phyloP scores from a whole-genome alignment of 2,329 filamentous ascomycete species.

The Paramyrothecium sp. region DNA sequence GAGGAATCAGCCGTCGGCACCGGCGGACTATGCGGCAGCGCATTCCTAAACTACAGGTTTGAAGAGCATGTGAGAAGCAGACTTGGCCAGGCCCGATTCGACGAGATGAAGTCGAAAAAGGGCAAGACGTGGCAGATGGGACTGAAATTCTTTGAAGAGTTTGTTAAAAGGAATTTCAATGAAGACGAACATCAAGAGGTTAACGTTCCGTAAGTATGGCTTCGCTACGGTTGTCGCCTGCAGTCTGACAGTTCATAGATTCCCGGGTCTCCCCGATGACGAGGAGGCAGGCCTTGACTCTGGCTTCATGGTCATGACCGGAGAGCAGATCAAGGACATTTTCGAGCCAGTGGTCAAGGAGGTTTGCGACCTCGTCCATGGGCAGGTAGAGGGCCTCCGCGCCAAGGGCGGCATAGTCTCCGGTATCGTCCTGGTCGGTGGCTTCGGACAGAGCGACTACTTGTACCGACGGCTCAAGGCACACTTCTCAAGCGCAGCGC shows the following conservation, averaged over 20 bases:
- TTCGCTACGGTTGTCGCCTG: background rate
- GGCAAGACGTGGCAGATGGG: constrained; percentile 79
- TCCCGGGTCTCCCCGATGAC: constrained; percentile 74
- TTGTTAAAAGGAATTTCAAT: constrained; percentile 81
- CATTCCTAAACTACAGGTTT: constrained; percentile 78
- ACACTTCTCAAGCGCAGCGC: constrained; percentile 61
- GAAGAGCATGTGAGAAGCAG: constrained; percentile 71
- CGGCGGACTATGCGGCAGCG: constrained; percentile 74
- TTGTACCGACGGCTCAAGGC: constrained; percentile 69
- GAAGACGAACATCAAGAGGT: constrained; percentile 75
- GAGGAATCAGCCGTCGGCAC: constrained; percentile 80
- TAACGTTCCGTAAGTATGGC: constrained; percentile 62
- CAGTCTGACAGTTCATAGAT: constrained; percentile 33
- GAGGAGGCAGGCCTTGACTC: constrained; percentile 73
- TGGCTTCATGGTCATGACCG: constrained; percentile 72
- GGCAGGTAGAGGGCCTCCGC: constrained; percentile 63
- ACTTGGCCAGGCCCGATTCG: constrained; percentile 65
- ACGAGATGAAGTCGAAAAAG: constrained; percentile 75
- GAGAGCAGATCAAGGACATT: constrained; percentile 67
- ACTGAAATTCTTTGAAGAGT: constrained; percentile 78
- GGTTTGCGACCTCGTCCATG: constrained; percentile 66
- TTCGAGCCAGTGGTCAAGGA: constrained; percentile 74
- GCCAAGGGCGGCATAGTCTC: constrained; percentile 61
- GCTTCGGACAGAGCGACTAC: constrained; percentile 78
- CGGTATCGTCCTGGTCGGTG: constrained; percentile 79